Evolutionary conservation across 345 rosid species (phyloP).

Genomic region (Carallia pectinifolia): DNA sequence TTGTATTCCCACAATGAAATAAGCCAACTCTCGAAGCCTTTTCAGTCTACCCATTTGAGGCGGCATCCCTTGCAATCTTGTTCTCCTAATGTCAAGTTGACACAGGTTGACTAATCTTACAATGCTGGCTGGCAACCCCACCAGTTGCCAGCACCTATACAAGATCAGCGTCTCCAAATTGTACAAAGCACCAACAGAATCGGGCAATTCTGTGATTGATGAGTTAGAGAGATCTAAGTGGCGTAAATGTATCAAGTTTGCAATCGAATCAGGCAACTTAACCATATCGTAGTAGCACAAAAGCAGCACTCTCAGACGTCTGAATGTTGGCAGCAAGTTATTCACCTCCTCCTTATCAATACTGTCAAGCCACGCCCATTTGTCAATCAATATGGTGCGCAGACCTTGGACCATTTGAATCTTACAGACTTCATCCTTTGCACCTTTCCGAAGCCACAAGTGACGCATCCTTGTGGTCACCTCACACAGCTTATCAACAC

Average conservation of each 20-base stretch:
- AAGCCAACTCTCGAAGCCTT: neutral
- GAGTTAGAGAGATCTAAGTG: neutral
- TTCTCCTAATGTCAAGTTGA: neutral
- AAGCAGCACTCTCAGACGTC: neutral
- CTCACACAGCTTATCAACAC: slow-evolving; percentile 7
- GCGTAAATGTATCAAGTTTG: neutral
- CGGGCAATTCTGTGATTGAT: neutral
- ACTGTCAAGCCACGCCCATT: neutral
- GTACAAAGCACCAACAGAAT: neutral
- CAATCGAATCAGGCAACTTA: neutral
- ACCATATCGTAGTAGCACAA: neutral
- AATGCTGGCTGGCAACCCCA: neutral
- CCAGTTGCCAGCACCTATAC: neutral
- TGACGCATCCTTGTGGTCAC: slow-evolving; percentile 12
- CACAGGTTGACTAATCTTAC: neutral
- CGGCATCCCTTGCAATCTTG: slow-evolving; percentile 5
- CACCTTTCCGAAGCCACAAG: neutral
- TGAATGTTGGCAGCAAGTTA: neutral
- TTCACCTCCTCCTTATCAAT: neutral
- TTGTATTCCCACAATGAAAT: neutral
- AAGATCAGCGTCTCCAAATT: neutral
- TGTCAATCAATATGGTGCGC: too few relatives aligned
- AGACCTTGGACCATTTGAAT: too few relatives aligned
- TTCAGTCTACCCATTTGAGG: neutral
- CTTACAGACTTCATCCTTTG: too few relatives aligned